A percentile compares a stretch with the other conserved stretches of the same genome.
Conservation (phyloP, 1,284 basidiomycete genomes). For the Pascua guehoae region DNA sequence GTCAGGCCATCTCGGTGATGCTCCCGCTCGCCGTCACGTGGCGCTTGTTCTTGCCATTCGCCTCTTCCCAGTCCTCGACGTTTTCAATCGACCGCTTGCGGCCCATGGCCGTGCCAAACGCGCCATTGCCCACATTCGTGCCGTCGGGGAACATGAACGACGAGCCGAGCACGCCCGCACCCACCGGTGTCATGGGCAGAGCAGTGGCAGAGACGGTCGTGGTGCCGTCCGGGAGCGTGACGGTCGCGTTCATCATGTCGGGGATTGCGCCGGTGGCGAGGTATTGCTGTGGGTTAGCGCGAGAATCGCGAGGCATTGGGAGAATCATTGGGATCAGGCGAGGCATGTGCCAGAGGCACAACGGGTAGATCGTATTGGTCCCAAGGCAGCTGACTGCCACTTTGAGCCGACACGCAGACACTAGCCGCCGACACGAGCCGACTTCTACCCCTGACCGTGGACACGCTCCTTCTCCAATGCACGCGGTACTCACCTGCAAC, state of each 20-base stretch:
- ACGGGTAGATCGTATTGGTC: too few relatives aligned
- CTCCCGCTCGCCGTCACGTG: constrained; percentile 4
- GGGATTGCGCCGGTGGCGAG: constrained; percentile 30
- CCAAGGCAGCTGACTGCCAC: too few relatives aligned
- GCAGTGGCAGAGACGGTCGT: background rate
- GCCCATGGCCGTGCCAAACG: constrained; percentile 13
- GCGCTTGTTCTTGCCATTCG: constrained; percentile 8
- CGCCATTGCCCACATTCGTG: background rate
- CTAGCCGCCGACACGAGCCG: too few relatives aligned
- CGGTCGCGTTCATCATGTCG: constrained; percentile 19
- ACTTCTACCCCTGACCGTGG: background rate
- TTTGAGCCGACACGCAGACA: background rate
- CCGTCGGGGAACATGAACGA: constrained; percentile 34
- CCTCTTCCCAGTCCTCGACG: constrained; percentile 27
- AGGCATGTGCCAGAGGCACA: too few relatives aligned
- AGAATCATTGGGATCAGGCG: background rate
- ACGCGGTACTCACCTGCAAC: constrained; percentile 29
- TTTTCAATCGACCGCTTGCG: constrained; percentile 40
- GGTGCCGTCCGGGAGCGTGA: background rate
- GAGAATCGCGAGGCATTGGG: background rate
- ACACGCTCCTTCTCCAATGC: background rate
- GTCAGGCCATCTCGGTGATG: constrained; percentile 11
- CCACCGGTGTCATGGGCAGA: background rate
- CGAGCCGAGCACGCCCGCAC: constrained; percentile 26
- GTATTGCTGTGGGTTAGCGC: constrained; percentile 22